Evolutionary conservation across 495 filamentous ascomycete species (phyloP).

Genomic region (Neurospora discreta): DNA sequence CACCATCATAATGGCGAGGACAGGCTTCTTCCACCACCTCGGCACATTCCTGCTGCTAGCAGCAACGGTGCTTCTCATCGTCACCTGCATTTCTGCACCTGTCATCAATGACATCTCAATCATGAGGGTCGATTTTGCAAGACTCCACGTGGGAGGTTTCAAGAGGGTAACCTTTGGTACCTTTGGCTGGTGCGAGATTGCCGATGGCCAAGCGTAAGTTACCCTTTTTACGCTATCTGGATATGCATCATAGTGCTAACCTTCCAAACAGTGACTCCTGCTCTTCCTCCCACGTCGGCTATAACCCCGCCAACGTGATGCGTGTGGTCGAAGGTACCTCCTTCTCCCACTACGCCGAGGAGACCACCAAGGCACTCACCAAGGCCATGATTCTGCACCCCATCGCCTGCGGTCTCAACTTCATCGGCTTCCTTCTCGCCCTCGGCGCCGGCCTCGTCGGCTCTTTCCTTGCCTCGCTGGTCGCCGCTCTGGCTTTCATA

Average conservation of each 20-base stretch:
- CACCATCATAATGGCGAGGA: constrained; percentile 27
- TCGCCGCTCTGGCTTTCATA: constrained; percentile 42
- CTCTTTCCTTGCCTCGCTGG: constrained; percentile 36
- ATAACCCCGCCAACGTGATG: constrained; percentile 38
- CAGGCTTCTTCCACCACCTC: constrained; percentile 44
- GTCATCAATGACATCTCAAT: constrained; percentile 42
- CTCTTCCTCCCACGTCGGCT: constrained; percentile 36
- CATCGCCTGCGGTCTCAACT: constrained; percentile 43
- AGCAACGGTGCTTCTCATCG: constrained; percentile 42
- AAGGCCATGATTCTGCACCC: constrained; percentile 51
- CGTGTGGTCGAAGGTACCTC: constrained; percentile 19
- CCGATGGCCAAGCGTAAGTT: constrained; percentile 12
- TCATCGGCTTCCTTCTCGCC: constrained; percentile 47
- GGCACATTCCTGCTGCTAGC: constrained; percentile 48
- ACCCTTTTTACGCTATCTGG: background rate
- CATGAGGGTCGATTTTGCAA: constrained; percentile 37
- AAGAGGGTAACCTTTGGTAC: constrained; percentile 42
- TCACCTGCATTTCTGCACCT: constrained; percentile 48
- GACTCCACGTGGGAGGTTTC: constrained; percentile 1
- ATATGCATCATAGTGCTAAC: background rate
- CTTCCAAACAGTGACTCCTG: constrained; percentile 31
- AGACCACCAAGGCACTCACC: constrained; percentile 39
- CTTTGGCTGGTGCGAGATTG: constrained; percentile 43
- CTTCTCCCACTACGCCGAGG: constrained; percentile 27
- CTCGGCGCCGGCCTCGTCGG: constrained; percentile 44